These are phyloP conservation scores for Rhizophora apiculata DNA, from an alignment of 345 rosid genomes.

Conservation along the genomic window DNA sequence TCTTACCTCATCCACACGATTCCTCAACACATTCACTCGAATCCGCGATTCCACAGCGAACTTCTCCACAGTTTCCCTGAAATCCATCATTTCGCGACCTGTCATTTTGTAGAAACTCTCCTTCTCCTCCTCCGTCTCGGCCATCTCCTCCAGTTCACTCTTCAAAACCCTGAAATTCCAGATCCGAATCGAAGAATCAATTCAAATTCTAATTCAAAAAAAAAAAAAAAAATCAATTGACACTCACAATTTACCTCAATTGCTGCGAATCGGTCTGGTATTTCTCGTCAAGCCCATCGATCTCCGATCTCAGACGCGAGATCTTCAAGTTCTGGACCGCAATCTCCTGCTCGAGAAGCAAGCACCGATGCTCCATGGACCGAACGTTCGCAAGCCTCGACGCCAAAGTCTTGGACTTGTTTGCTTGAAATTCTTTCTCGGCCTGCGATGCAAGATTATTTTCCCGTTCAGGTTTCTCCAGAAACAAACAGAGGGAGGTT, in stretches of 20 bases:
- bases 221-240: neutral
- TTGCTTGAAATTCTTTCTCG: constrained; percentile 61
- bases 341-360: constrained; percentile 50
- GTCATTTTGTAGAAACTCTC: constrained; percentile 44
- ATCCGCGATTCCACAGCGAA: constrained; percentile 34
- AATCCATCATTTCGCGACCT: constrained; percentile 48
- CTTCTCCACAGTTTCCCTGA: constrained; percentile 33
- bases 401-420: constrained; percentile 41
- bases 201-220: neutral
- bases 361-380: constrained; percentile 52
- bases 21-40: constrained; percentile 39
- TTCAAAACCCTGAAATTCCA: constrained; percentile 44
- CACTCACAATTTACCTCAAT: constrained; percentile 33
- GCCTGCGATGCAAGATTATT: constrained; percentile 27
- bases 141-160: constrained; percentile 54
- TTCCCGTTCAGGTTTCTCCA: neutral
- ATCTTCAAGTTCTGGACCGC: constrained; percentile 54
- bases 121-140: constrained; percentile 48
- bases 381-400: constrained; percentile 40
- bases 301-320: constrained; percentile 45
- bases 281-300: constrained; percentile 39
- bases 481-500: constrained; percentile 13
- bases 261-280: constrained; percentile 25
- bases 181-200: neutral
- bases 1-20: constrained; percentile 36